These are phyloP conservation scores for Ophiobolus disseminans DNA, from an alignment of 2,329 filamentous ascomycete genomes.

Conservation along the genomic window DNA sequence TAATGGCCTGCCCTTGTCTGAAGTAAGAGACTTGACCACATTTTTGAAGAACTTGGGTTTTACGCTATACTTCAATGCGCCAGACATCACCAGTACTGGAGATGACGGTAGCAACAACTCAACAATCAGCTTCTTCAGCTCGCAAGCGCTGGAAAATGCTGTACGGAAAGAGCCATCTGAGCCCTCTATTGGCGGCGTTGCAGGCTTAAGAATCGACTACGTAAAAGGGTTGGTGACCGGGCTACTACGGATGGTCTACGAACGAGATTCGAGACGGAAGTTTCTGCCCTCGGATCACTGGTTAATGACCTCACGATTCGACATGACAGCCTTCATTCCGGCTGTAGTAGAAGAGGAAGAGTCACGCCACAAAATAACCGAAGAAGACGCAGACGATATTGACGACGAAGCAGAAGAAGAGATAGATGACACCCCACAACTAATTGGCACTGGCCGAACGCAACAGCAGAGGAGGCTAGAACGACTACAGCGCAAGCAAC, in stretches of 20 bases:
- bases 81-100: constrained; percentile 63
- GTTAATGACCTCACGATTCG: constrained; percentile 88
- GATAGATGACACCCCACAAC: constrained; percentile 41
- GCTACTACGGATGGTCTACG: constrained; percentile 86
- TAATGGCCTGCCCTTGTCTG: constrained; percentile 72
- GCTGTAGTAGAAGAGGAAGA: constrained; percentile 90
- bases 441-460: constrained; percentile 65
- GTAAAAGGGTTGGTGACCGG: constrained; percentile 81
- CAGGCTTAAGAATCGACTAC: constrained; percentile 77
- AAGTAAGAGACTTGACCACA: constrained; percentile 75
- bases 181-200: constrained; percentile 65
- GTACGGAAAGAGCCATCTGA: constrained; percentile 38
- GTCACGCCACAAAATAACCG: constrained; percentile 71
- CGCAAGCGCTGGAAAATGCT: constrained; percentile 27
- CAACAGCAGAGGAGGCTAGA: constrained; percentile 70
- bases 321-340: constrained; percentile 86
- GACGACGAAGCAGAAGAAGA: constrained; percentile 52
- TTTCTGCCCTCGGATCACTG: constrained; percentile 88
- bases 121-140: constrained; percentile 46
- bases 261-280: constrained; percentile 85
- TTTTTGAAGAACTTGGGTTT: constrained; percentile 94
- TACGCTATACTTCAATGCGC: constrained; percentile 82
- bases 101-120: constrained; percentile 57
- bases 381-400: constrained; percentile 66
- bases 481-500: constrained; percentile 67